Percentiles rank a stretch among this genome's conserved stretches.
Conservation (phyloP, 192 early-diverging fungal species). For the Irineochytrium annulatum region DNA sequence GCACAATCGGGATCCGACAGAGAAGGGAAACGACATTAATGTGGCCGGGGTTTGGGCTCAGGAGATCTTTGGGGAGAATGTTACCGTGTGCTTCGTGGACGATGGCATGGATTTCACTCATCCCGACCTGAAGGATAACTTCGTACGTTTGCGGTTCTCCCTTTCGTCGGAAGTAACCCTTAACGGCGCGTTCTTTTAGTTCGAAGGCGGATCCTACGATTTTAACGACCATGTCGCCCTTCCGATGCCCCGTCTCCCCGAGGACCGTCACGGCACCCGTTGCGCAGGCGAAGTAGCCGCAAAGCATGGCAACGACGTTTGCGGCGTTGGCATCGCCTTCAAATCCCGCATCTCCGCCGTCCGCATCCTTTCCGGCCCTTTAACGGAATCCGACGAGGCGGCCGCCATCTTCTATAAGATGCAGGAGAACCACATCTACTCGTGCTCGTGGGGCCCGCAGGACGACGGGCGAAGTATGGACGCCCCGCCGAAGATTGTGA, state of each 20-base stretch:
- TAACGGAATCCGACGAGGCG: constrained; percentile 94
- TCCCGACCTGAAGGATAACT: constrained; percentile 81
- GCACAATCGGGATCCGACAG: constrained; percentile 29
- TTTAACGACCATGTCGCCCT: constrained; percentile 77
- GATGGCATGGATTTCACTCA: constrained; percentile 88
- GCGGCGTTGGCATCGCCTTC: constrained; percentile 92
- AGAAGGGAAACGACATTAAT: constrained; percentile 82
- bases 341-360: constrained; percentile 77
- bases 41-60: constrained; percentile 88
- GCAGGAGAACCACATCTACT: constrained; percentile 91
- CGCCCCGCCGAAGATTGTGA: constrained; percentile 72
- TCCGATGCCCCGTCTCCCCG: constrained; percentile 68
- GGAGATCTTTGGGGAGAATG: constrained; percentile 82
- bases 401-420: constrained; percentile 82
- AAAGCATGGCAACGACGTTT: constrained; percentile 78
- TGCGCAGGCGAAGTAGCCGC: constrained; percentile 98
- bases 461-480: constrained; percentile 85
- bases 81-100: constrained; percentile 89
- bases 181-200: constrained; percentile 35
- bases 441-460: constrained; percentile 92
- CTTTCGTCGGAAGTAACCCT: background rate
- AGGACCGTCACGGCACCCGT: constrained; percentile 93
- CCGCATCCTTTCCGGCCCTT: constrained; percentile 80
- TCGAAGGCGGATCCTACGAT: constrained; percentile 86
- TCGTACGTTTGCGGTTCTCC: constrained; percentile 59